phyloP scores from a whole-genome alignment of 2,329 filamentous ascomycete genomes.

The Claviceps citrina region DNA sequence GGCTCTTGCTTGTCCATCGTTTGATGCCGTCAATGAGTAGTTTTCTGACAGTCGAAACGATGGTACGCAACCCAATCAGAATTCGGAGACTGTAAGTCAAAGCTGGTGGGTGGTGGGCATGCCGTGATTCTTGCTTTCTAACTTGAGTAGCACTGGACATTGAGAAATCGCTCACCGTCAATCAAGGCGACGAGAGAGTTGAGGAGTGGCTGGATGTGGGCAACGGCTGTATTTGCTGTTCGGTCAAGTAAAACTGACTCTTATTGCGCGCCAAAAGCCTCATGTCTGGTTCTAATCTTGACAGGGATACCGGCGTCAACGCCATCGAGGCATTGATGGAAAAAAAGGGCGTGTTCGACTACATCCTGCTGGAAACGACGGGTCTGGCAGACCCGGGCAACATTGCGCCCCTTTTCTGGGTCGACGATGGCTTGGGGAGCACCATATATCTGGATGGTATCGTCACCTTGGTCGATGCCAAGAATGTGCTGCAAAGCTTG shows the following conservation, averaged over 20 bases:
- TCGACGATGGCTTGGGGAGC: constrained; percentile 87
- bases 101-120: constrained; percentile 5
- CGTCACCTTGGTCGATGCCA: constrained; percentile 87
- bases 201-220: constrained; percentile 93
- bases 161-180: constrained; percentile 88
- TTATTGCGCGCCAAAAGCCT: not conserved
- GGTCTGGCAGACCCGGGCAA: constrained; percentile 92
- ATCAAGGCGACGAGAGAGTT: constrained; percentile 64
- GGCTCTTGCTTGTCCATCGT: not conserved
- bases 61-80: constrained; percentile 29
- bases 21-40: not conserved
- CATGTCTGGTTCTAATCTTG: not conserved
- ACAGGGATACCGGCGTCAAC: constrained; percentile 75
- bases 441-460: constrained; percentile 95
- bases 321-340: constrained; percentile 95
- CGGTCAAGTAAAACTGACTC: constrained; percentile 67
- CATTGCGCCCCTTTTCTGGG: constrained; percentile 90
- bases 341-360: constrained; percentile 85
- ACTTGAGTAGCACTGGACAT: constrained; percentile 63
- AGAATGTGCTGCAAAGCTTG: constrained; percentile 71
- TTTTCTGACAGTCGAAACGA: not conserved
- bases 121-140: constrained; percentile 7
- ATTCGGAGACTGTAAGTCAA: constrained; percentile 58
- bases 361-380: constrained; percentile 92
- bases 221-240: constrained; percentile 96